Evolutionary conservation across 768 basidiomycete species (phyloP), one percentile per base, ranked within the genome.

Genomic region (Lactarius tabidus): DNA sequence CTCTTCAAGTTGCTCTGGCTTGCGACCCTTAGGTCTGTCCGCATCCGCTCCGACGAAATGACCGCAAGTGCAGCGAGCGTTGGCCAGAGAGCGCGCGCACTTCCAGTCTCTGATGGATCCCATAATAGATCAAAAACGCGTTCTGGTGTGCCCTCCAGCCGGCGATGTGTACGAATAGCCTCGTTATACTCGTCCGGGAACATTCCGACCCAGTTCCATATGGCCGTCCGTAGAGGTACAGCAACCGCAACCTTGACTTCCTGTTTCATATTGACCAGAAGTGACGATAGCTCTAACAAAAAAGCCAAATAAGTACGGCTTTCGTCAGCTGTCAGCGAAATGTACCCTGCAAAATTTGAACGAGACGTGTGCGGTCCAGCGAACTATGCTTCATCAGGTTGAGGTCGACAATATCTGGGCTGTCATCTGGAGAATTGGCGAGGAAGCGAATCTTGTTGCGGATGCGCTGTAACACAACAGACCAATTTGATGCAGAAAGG

Each of bases 171-270:
- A 12, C 82, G 79, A 41, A 93, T 80, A 6, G 85, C 81, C 8
- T 92, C 87, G 60, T 88, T 87, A 73, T 87, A 96, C 72, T 97
- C 91, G 6, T 79, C 77, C 0, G 91, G 88, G 71, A 88, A 90
- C 28, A 84, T 78, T 35, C 89, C 86, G 36, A 95, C 86, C 93
- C 93, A 96, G 67, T 89, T 93, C 93, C 94, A 95, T 31, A 96
- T 79, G 1, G 91, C 91, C 33, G 83, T 80, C 26, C 92, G 85
- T 39, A 96, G 80, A 31, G 89, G 84, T 31, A 83, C 78, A 0
- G 92, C 85, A 56, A 95, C 81, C 1, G 89, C 86, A 17, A 82
- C 75, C 64, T 93, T 91, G 0, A 87, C 84, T 45, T 90, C 86
- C 38, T 80, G 81, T 68, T 84, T 85, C 86, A 96, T 89, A 72